Evolutionary conservation across 2,329 filamentous ascomycete species (phyloP).

Genomic region (Calycina herbarum): DNA sequence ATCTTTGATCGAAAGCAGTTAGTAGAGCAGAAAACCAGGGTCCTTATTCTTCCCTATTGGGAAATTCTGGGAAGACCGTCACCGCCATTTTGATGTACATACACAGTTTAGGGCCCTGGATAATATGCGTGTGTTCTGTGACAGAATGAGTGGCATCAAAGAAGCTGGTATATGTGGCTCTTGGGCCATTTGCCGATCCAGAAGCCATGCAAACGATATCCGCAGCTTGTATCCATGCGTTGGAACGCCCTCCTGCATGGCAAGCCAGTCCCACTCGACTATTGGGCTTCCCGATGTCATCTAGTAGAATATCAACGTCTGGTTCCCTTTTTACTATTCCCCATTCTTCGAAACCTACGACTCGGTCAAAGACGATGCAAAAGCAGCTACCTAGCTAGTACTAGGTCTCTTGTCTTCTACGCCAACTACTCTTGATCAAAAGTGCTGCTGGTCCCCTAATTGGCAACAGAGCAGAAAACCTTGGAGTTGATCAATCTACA

Average conservation of each 20-base stretch:
- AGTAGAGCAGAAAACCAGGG: too few relatives aligned
- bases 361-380: too few relatives aligned
- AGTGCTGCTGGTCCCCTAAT: too few relatives aligned
- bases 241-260: slow-evolving; percentile 36
- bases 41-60: too few relatives aligned
- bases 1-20: too few relatives aligned
- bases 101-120: slow-evolving; percentile 11
- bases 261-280: slow-evolving; percentile 26
- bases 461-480: too few relatives aligned
- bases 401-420: too few relatives aligned
- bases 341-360: slow-evolving; percentile 11
- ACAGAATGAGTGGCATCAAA: slow-evolving; percentile 31
- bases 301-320: slow-evolving; percentile 36
- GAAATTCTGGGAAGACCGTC: too few relatives aligned
- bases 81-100: not conserved
- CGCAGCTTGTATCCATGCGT: slow-evolving; percentile 33
- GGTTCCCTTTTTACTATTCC: slow-evolving; percentile 36
- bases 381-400: too few relatives aligned
- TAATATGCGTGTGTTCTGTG: slow-evolving; percentile 18
- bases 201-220: slow-evolving; percentile 14
- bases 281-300: slow-evolving; percentile 20
- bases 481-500: too few relatives aligned
- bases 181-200: slow-evolving; percentile 29
- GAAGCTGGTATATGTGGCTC: slow-evolving; percentile 20
- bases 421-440: too few relatives aligned